Percentiles rank a stretch among this genome's conserved stretches.
phyloP scores from a whole-genome alignment of 371 early-diverging fungal species.

The Mortierella sp. region DNA sequence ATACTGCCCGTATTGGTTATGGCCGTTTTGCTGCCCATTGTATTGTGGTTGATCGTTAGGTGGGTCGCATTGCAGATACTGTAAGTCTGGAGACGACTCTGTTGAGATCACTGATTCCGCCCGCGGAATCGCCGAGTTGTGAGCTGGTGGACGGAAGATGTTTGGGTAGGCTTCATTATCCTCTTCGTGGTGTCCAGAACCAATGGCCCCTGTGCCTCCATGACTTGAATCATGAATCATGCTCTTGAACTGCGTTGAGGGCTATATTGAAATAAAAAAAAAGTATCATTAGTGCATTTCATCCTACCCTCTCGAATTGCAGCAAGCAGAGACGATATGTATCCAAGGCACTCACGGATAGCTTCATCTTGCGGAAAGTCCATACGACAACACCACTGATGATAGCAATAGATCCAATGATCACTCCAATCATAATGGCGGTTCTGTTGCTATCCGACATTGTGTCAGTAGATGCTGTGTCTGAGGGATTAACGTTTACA shows the following conservation, averaged over 20 bases:
- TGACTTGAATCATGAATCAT: slow-evolving; percentile 26
- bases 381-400: slow-evolving; percentile 46
- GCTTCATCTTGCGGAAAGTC: slow-evolving; percentile 55
- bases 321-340: background rate
- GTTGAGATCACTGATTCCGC: slow-evolving; percentile 7
- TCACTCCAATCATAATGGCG: slow-evolving; percentile 44
- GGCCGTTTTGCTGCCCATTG: too few relatives aligned
- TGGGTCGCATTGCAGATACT: slow-evolving; percentile 4
- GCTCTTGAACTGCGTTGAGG: slow-evolving; percentile 48
- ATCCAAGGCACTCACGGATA: slow-evolving; percentile 42
- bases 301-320: background rate
- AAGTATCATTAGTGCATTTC: background rate
- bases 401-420: slow-evolving; percentile 41
- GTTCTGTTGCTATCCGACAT: slow-evolving; percentile 23
- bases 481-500: background rate
- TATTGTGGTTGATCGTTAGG: slow-evolving; percentile 2
- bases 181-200: background rate
- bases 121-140: slow-evolving; percentile 12
- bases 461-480: slow-evolving; percentile 2
- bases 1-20: too few relatives aligned
- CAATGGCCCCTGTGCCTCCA: slow-evolving; percentile 4
- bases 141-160: slow-evolving; percentile 23
- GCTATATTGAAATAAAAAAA: slow-evolving; percentile 11
- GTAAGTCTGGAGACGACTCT: background rate
- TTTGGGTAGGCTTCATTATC: slow-evolving; percentile 21